These are phyloP conservation scores for Dissophora ornata DNA, from an alignment of 192 early-diverging fungal species.

Conservation along the genomic window DNA sequence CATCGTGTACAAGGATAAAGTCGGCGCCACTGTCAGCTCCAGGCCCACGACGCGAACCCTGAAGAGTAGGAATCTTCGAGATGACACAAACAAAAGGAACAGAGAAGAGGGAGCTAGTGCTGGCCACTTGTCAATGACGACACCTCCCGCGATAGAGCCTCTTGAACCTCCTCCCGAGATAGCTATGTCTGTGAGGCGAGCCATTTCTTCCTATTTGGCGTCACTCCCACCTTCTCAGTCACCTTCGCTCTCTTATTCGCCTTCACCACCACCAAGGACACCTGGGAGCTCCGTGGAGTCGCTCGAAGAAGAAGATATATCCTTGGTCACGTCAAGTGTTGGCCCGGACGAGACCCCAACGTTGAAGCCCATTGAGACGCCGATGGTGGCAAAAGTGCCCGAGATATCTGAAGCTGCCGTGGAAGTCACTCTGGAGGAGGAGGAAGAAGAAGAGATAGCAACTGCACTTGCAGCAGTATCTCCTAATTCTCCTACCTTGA, in stretches of 20 bases:
- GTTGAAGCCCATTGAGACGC: too few relatives aligned
- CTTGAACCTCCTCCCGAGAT: background rate
- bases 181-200: too few relatives aligned
- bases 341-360: too few relatives aligned
- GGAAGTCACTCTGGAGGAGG: background rate
- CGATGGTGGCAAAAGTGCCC: too few relatives aligned
- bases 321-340: background rate
- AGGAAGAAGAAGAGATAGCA: too few relatives aligned
- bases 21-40: background rate
- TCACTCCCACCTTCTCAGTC: background rate
- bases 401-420: too few relatives aligned
- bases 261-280: background rate
- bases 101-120: too few relatives aligned
- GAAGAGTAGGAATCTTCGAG: background rate
- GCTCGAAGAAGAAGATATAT: background rate
- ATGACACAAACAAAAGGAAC: too few relatives aligned
- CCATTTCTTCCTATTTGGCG: background rate
- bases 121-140: background rate
- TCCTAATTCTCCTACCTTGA: too few relatives aligned
- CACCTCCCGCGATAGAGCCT: background rate
- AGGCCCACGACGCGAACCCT: background rate
- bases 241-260: background rate
- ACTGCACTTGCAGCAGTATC: too few relatives aligned
- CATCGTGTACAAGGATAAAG: slow-evolving; percentile 16
- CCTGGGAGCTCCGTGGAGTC: background rate